Base-by-base conservation (phyloP, 495 filamentous ascomycete species). In the Penicillium ochrochloron region DNA sequence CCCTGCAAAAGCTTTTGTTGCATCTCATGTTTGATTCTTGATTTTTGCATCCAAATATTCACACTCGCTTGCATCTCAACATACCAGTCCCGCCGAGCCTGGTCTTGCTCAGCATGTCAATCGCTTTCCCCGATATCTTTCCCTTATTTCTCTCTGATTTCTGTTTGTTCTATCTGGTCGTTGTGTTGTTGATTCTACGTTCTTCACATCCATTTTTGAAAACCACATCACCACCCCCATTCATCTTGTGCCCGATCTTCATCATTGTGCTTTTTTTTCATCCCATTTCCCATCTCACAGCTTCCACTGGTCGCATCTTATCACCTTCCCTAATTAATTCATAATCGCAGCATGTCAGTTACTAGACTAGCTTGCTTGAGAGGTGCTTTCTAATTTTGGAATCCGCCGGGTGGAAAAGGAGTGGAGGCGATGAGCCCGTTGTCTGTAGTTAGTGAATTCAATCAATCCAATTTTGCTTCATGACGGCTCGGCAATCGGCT, bases 1-100 rank as follows among this genome's bases (percentile, higher is more conserved):
- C 69, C 60, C 59, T 70, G 61, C 61, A 66, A 66, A 68, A 68
- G 51, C 61, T 21, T 48, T 25, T 34, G 51, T 60, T 55, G 55
- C 57, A 64, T 64, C 33, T 59, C 15, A 15, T 60, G n/a, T 37
- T 23, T 15, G 21, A 15, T 41, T 59, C 54, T 44, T 35, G 34
- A 31, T 42, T 44, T 37, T 25, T 27, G 19, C 34, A 46, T 57
- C 17, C n/a, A 23, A 48, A 48, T 21, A 25, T 19, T 27, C 53
- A 67, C 66, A 55, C 57, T 67, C 66, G 35, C 56, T 68, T 62
- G 39, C 62, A 56, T 64, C 46, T n/a, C 46, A 58, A 35, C 23
- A 19, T 56, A 34, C 33, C 19, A 25, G 21, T 37, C 10, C 8
- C 55, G 8, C 11, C 35, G 33, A 29, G 41, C 33, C 41, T 11